A percentile compares a stretch with the other conserved stretches of the same genome.
Evolutionary conservation across 2,329 filamentous ascomycete species (phyloP).

Genomic region (Acephala macrosclerotiorum): DNA sequence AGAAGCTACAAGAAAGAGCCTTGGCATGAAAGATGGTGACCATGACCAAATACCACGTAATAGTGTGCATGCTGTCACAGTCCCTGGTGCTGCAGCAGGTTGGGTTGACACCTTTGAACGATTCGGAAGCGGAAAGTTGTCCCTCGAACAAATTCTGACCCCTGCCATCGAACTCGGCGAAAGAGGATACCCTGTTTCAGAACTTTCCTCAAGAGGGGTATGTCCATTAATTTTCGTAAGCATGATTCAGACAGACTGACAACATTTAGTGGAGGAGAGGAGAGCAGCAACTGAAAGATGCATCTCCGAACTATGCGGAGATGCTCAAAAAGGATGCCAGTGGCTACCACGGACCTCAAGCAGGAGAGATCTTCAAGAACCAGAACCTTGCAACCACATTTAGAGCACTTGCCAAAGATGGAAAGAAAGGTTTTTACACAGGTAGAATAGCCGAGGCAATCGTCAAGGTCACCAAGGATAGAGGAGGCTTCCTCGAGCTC

Average conservation of each 20-base stretch:
- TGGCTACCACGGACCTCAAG: slow-evolving; percentile 75
- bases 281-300: slow-evolving; percentile 69
- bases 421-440: slow-evolving; percentile 90
- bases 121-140: slow-evolving; percentile 88
- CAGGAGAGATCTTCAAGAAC: slow-evolving; percentile 91
- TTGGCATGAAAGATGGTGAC: slow-evolving; percentile 68
- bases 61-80: slow-evolving; percentile 83
- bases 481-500: slow-evolving; percentile 79
- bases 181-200: slow-evolving; percentile 87
- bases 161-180: slow-evolving; percentile 89
- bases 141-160: slow-evolving; percentile 76
- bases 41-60: slow-evolving; percentile 71
- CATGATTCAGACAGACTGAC: slow-evolving; percentile 15
- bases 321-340: slow-evolving; percentile 84
- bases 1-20: slow-evolving; percentile 71
- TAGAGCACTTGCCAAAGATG: slow-evolving; percentile 76
- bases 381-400: slow-evolving; percentile 84
- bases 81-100: slow-evolving; percentile 89
- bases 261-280: slow-evolving; percentile 71
- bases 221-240: not conserved
- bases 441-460: slow-evolving; percentile 84
- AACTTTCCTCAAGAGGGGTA: slow-evolving; percentile 57
- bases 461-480: slow-evolving; percentile 76
- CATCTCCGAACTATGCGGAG: slow-evolving; percentile 86
- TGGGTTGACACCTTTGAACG: slow-evolving; percentile 90